Conservation (phyloP, 139 green algal species). For the Nannochloris sp. region DNA sequence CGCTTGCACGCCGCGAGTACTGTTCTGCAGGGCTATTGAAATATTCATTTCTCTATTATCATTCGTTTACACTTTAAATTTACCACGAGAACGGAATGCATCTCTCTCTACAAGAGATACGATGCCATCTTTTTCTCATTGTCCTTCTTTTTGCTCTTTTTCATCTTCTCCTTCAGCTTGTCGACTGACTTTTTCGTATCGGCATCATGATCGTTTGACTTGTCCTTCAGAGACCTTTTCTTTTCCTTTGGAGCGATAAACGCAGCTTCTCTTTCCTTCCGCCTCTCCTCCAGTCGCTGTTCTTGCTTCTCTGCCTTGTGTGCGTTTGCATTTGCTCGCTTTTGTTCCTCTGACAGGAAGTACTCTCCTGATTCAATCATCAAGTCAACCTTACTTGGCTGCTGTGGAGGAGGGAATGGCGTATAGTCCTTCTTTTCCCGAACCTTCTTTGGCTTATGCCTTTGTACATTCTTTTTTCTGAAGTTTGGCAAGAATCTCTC, state of each 20-base stretch:
- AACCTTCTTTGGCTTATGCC: conserved; percentile 67
- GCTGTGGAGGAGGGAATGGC: conserved; percentile 91
- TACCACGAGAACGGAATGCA: background rate
- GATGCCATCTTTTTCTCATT: background rate
- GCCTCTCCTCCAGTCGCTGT: conserved; percentile 31
- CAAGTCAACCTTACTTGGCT: conserved; percentile 82
- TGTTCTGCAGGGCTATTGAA: no score
- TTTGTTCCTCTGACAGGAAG: conserved; percentile 77
- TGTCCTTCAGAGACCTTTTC: background rate
- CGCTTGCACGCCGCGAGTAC: no score
- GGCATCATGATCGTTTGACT: conserved; percentile 17
- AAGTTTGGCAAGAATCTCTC: conserved; percentile 98
- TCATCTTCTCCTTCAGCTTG: conserved; percentile 48
- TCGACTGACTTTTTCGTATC: conserved; percentile 20
- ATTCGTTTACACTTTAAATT: no score
- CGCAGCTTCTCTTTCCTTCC: conserved; percentile 62
- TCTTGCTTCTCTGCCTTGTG: conserved; percentile 38
- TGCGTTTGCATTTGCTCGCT: conserved; percentile 37
- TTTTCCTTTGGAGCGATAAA: conserved; percentile 73
- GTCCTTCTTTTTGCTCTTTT: background rate
- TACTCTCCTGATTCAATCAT: conserved; percentile 94
- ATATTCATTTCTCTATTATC: no score
- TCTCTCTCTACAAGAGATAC: background rate
- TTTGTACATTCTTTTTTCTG: conserved; percentile 98
- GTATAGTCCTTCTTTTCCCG: conserved; percentile 80